Percentiles rank a stretch among this genome's conserved stretches.
These are phyloP conservation scores for Pseudofabraea citricarpa DNA, from an alignment of 2,329 filamentous ascomycete genomes.

Conservation along the genomic window DNA sequence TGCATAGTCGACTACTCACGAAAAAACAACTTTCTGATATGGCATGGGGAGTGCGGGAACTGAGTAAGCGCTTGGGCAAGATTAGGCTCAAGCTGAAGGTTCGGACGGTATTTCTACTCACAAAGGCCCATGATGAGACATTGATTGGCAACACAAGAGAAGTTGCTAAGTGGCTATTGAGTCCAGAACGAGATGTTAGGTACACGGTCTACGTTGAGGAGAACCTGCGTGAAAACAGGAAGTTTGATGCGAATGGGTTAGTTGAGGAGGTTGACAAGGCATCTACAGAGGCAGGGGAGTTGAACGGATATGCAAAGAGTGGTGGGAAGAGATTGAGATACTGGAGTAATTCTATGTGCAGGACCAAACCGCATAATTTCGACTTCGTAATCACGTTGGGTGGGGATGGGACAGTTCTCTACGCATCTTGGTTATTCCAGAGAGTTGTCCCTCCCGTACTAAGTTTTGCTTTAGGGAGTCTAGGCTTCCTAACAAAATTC, in stretches of 20 bases:
- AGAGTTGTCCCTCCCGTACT: conserved; percentile 89
- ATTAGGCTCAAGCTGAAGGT: conserved; percentile 80
- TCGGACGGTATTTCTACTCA: conserved; percentile 78
- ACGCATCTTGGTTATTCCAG: conserved; percentile 96
- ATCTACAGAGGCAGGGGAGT: conserved; percentile 34
- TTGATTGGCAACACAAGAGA: conserved; percentile 74
- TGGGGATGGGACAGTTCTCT: conserved; percentile 94
- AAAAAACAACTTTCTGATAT: conserved; percentile 96
- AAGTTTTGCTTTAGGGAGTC: conserved; percentile 83
- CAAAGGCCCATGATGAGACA: conserved; percentile 83
- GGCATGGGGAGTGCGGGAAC: conserved; percentile 89
- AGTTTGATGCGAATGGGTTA: conserved; percentile 70
- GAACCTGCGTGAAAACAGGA: conserved; percentile 63
- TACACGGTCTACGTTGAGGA: conserved; percentile 85
- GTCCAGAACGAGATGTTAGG: conserved; percentile 56
- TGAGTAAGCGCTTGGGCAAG: conserved; percentile 80
- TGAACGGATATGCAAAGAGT: conserved; percentile 14
- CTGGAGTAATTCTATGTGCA: conserved; percentile 80
- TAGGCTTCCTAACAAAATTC: conserved; percentile 96
- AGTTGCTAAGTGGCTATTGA: conserved; percentile 75
- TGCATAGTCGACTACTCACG: conserved; percentile 71
- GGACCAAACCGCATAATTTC: conserved; percentile 75
- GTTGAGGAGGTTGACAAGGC: conserved; percentile 52
- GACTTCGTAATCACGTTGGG: conserved; percentile 91
- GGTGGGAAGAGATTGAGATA: conserved; percentile 56